Percentiles rank a stretch among this genome's conserved stretches.
Evolutionary conservation across 2,329 filamentous ascomycete species (phyloP).

Genomic region (Xylariales sp.): DNA sequence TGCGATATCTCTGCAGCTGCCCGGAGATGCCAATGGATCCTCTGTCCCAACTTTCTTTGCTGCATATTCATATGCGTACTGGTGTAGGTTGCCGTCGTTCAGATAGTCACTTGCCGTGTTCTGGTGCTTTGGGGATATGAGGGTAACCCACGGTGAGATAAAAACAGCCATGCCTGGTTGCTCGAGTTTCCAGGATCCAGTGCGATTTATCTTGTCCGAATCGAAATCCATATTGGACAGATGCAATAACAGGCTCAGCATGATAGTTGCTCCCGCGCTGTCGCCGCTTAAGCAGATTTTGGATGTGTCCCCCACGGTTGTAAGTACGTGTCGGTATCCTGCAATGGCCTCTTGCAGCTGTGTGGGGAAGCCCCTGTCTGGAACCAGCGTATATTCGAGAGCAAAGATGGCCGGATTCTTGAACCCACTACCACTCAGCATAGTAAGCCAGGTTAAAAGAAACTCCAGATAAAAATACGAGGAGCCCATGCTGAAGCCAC

Average conservation of each 20-base stretch:
- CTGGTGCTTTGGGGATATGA: conserved; percentile 62
- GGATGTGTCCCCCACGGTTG: conserved; percentile 50
- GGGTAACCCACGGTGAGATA: conserved; percentile 77
- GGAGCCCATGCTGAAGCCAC: conserved; percentile 81
- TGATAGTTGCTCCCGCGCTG: conserved; percentile 72
- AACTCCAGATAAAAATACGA: conserved; percentile 84
- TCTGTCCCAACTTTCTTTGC: conserved; percentile 41
- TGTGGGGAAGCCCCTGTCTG: conserved; percentile 66
- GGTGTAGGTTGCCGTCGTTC: conserved; percentile 59
- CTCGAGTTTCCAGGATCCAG: conserved; percentile 26
- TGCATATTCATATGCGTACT: conserved; percentile 67
- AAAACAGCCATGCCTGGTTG: conserved; percentile 57
- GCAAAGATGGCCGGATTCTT: conserved; percentile 74
- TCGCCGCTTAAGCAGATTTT: conserved; percentile 72
- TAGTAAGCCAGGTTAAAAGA: conserved; percentile 64
- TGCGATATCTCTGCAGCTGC: conserved; percentile 58
- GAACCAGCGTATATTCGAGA: conserved; percentile 76
- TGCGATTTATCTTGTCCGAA: conserved; percentile 21
- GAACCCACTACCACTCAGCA: conserved; percentile 63
- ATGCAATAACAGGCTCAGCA: conserved; percentile 68
- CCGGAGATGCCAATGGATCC: conserved; percentile 64
- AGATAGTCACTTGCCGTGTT: conserved; percentile 75
- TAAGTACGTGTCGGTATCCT: conserved; percentile 68
- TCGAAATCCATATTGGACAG: conserved; percentile 43
- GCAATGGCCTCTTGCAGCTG: conserved; percentile 67